Evolutionary conservation across 2,329 filamentous ascomycete genomes (phyloP), one percentile per base, ranked within the genome.

Genomic region (Sordariomycetes sp.): DNA sequence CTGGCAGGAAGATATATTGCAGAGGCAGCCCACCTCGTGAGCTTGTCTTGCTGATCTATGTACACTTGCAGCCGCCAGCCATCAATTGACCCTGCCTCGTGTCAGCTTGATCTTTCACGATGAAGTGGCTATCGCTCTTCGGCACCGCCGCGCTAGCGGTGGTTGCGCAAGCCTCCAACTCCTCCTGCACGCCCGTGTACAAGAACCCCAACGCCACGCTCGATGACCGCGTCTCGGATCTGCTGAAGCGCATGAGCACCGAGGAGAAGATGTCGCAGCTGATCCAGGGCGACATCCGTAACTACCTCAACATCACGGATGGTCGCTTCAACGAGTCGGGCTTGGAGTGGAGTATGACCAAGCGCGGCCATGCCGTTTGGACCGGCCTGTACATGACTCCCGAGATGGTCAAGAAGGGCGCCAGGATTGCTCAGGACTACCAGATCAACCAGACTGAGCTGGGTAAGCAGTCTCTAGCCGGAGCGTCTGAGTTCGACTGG

Each of bases 221-320:
- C 11, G 75, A 83, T 33, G 71, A 70, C 32, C 68, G 82, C 39
- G 71, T 86, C 9, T 53, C 70, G 8, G 81, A 86, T 50, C 66
- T 87, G 5, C 57, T 87, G 34, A 70, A 71, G 10, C 72, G 77
- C 17, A 87, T 87, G 82, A 84, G 78, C 0, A 70, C 84, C 35
- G 67, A 81, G 47, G 82, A 87, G 39, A 87, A 87, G 59, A 71
- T 75, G 29, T 68, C 78, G 2, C 82, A 86, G 51, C 61, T 81
- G 44, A 65, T 80, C 19, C 77, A 81, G 49, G 76, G 81, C 31
- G 82, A 86, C 47, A 67, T 87, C 39, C 67, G 70, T 6, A 84
- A 85, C 50, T 87, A 80, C 75, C 70, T 86, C 53, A 76, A 86
- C 49, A 66, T 68, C n/a, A 77, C 72, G 0, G 69, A 71, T 21